Base-by-base conservation (phyloP, 2,329 filamentous ascomycete species). In the Teratosphaeria nubilosa region DNA sequence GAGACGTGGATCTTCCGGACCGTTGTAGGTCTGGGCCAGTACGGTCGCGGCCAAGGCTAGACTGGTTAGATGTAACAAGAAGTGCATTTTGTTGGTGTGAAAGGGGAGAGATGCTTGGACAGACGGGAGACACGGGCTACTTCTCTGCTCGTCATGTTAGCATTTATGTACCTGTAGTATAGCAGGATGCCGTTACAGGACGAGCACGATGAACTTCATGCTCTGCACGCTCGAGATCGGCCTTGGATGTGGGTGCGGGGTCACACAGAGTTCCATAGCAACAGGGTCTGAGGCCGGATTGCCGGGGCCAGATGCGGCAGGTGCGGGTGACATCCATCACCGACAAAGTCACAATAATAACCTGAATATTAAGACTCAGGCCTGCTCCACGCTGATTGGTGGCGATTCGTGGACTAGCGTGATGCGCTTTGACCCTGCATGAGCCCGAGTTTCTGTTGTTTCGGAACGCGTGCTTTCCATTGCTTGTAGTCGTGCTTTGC, bases 11-110 rank as follows among this genome's bases (percentile, higher is more conserved):
- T 56, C 54, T 24, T 56, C 25, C 22, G 54, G 37, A 5, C 54
- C 54, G 24, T 50, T 10, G 37, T 56, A 56, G n/a, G n/a, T 56
- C 41, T 56, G 54, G 13, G 37, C 54, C 34, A 41, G 11, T n/a
- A n/a, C 34, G 13, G 34, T 14, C 5, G 13, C 11, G 11, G 34
- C 34, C 5, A 41, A 3, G 34, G 34, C 34, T 5, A 41, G 34
- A 16, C 14, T 41, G 13, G 34, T 41, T 16, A 14, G 34, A 5
- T 41, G 34, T 34, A 34, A 34, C 32, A 16, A 30, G 27, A 7
- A 41, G 13, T 41, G 13, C 34, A 41, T 41, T 41, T 16, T 41
- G 34, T 11, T 41, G 34, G 34, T 16, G 34, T 14, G 13, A 14
- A 16, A 41, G 34, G 34, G 6, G 14, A 14, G 16, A 41, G 34